A percentile compares a stretch with the other conserved stretches of the same genome.
These are phyloP conservation scores for Trifolium fragiferum DNA, from an alignment of 306 rosid species.

Conservation along the genomic window DNA sequence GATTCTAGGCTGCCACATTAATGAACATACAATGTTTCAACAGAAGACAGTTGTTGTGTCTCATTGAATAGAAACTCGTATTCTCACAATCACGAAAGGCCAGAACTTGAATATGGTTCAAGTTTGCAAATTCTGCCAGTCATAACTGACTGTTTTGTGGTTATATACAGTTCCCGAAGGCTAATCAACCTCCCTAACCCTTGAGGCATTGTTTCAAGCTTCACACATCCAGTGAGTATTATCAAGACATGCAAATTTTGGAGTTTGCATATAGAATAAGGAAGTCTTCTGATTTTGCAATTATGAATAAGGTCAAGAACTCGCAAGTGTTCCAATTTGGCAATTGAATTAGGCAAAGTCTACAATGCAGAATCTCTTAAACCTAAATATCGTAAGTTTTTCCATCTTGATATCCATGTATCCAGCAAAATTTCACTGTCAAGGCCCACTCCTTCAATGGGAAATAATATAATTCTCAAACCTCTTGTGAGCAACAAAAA, in stretches of 20 bases:
- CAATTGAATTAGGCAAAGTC: background rate
- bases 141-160: conserved; percentile 23
- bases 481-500: no score
- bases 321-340: background rate
- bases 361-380: background rate
- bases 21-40: background rate
- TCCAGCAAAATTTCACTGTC: background rate
- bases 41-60: background rate
- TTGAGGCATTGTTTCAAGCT: conserved; percentile 31
- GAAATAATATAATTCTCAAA: conserved; percentile 6
- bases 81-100: background rate
- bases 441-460: background rate
- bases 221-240: background rate
- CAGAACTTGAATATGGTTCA: background rate
- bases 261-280: background rate
- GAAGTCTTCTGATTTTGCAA: background rate
- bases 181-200: conserved; percentile 5
- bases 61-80: background rate
- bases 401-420: no score
- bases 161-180: conserved; percentile 5
- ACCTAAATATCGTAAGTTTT: background rate
- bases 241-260: conserved; percentile 26
- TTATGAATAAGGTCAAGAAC: background rate
- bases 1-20: background rate
- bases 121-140: background rate